Percentiles rank a stretch among this genome's conserved stretches.
These are phyloP conservation scores for Candolleomyces eurysporus DNA, from an alignment of 768 basidiomycete genomes.

Conservation along the genomic window DNA sequence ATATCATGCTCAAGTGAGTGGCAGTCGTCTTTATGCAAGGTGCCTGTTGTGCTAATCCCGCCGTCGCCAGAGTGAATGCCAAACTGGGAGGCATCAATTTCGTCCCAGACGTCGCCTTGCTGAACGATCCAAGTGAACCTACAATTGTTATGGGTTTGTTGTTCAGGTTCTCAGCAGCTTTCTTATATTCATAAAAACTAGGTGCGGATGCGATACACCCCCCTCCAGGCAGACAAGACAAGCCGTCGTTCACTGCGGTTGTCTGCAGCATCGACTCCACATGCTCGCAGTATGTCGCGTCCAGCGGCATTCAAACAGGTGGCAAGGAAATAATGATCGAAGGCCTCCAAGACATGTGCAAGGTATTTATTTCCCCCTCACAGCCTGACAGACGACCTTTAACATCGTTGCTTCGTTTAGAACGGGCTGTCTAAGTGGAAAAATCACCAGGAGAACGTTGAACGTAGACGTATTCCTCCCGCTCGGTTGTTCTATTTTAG, in stretches of 20 bases:
- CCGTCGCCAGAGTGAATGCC: conserved; percentile 62
- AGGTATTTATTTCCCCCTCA: neutral
- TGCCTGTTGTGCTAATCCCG: neutral
- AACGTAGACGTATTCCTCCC: neutral
- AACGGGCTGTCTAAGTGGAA: conserved; percentile 2
- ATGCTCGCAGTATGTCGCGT: conserved; percentile 68
- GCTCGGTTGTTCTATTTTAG: conserved; percentile 1
- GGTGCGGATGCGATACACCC: conserved; percentile 86
- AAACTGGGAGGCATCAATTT: conserved; percentile 84
- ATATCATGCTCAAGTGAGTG: conserved; percentile 73
- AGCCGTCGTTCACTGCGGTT: conserved; percentile 78
- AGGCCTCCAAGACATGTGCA: conserved; percentile 4
- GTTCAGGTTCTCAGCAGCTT: neutral
- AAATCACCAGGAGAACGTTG: neutral
- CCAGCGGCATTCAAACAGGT: conserved; percentile 63
- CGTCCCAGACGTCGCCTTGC: conserved; percentile 45
- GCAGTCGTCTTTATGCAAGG: too few species aligned
- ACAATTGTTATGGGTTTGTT: conserved; percentile 74
- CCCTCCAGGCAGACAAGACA: conserved; percentile 72
- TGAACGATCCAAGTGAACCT: conserved; percentile 66
- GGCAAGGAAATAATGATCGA: conserved; percentile 66
- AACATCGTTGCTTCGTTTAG: neutral
- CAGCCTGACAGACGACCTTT: neutral
- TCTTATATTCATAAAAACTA: conserved; percentile 19
- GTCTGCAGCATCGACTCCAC: conserved; percentile 79